phyloP scores from a whole-genome alignment of 2,329 filamentous ascomycete genomes.

The Pseudogymnoascus sp. region DNA sequence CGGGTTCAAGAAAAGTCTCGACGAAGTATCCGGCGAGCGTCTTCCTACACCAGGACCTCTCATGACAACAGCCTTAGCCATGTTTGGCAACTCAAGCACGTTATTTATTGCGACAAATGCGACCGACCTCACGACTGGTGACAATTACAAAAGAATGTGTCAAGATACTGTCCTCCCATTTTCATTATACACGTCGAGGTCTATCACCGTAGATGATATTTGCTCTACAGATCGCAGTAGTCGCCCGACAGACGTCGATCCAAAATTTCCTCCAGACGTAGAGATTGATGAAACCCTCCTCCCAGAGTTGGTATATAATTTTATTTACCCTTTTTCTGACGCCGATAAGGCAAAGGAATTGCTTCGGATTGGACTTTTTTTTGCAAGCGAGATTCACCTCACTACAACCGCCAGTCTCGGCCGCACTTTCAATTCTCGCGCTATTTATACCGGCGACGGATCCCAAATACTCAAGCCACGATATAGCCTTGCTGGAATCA shows the following conservation, averaged over 20 bases:
- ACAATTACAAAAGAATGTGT: background rate
- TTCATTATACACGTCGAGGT: background rate
- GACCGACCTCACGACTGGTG: background rate
- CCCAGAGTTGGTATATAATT: background rate
- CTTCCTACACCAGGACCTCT: background rate
- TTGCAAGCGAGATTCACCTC: background rate
- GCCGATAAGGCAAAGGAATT: background rate
- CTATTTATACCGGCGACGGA: background rate
- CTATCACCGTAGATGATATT: background rate
- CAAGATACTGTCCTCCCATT: background rate
- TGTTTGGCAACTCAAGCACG: background rate
- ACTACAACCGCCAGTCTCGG: background rate
- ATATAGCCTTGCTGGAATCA: background rate
- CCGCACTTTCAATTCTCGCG: background rate
- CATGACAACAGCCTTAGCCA: background rate
- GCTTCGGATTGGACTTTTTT: background rate
- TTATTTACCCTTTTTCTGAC: background rate
- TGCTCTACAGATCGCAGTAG: background rate
- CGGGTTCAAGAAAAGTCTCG: background rate
- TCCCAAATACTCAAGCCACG: background rate
- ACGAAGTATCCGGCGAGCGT: background rate
- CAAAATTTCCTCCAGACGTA: too few relatives aligned
- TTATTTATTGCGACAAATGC: background rate
- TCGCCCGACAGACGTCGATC: too few relatives aligned
- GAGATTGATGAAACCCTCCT: background rate